Evolutionary conservation across 2,329 filamentous ascomycete species (phyloP).

Genomic region (Akanthomyces uredinophilus): DNA sequence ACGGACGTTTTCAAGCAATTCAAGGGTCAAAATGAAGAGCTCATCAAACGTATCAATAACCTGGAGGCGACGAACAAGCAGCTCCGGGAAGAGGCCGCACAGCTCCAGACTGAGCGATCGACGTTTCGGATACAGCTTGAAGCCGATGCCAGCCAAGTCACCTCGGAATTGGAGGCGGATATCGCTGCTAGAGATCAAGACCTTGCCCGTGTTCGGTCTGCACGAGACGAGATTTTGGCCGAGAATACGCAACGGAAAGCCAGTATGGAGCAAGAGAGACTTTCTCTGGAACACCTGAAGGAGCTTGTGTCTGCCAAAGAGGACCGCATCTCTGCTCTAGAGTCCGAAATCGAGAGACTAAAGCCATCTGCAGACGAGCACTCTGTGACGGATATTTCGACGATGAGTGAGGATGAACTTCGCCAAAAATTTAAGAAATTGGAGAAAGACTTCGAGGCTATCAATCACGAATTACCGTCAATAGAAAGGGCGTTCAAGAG

Average conservation of each 20-base stretch:
- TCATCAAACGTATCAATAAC: slow-evolving; percentile 87
- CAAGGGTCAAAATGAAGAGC: slow-evolving; percentile 84
- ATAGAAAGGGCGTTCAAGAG: slow-evolving; percentile 91
- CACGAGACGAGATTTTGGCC: slow-evolving; percentile 78
- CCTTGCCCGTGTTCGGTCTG: slow-evolving; percentile 75
- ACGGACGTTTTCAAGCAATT: slow-evolving; percentile 92
- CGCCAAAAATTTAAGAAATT: slow-evolving; percentile 68
- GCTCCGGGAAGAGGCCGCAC: slow-evolving; percentile 78
- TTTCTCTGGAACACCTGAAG: slow-evolving; percentile 66
- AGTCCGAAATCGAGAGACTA: slow-evolving; percentile 75
- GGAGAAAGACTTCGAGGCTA: slow-evolving; percentile 72
- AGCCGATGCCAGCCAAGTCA: slow-evolving; percentile 66
- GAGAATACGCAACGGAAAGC: slow-evolving; percentile 77
- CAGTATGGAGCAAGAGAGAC: slow-evolving; percentile 69
- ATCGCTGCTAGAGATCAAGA: slow-evolving; percentile 78
- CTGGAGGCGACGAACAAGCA: slow-evolving; percentile 84
- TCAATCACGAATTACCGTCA: slow-evolving; percentile 81
- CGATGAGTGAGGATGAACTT: slow-evolving; percentile 64
- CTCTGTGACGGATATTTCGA: slow-evolving; percentile 45
- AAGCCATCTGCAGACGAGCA: slow-evolving; percentile 42
- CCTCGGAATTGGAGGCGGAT: slow-evolving; percentile 76
- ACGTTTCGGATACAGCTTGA: slow-evolving; percentile 77
- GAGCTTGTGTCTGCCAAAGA: slow-evolving; percentile 76
- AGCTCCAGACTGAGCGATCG: slow-evolving; percentile 77
- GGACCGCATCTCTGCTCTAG: slow-evolving; percentile 72